Conservation (phyloP, 164 flowering plant species). For the Chimonanthus praecox region DNA sequence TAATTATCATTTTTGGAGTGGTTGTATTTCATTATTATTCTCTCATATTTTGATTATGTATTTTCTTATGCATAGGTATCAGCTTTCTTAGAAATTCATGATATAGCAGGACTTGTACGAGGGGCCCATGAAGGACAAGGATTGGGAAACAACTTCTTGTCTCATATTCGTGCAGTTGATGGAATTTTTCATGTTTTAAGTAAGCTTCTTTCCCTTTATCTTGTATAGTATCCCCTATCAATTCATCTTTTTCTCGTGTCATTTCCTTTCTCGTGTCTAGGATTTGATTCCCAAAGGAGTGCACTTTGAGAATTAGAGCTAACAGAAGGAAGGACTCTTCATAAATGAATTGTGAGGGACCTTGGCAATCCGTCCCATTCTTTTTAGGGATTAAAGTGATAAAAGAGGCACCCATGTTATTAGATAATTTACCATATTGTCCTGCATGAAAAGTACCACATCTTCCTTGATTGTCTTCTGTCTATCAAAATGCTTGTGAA, state of each 20-base stretch:
- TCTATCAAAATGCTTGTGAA: no score
- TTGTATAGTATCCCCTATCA: background rate
- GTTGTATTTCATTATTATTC: background rate
- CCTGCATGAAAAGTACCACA: no score
- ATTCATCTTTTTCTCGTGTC: background rate
- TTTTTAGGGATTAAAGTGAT: no score
- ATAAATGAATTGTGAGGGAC: no score
- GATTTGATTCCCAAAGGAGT: no score
- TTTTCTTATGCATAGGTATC: constrained; percentile 48
- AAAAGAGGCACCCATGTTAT: no score
- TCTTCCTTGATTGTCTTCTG: no score
- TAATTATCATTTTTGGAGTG: background rate
- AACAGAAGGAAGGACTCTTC: no score
- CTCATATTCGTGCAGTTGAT: constrained; percentile 99
- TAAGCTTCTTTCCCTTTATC: constrained; percentile 30
- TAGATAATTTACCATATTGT: no score
- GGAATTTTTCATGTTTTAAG: constrained; percentile 97
- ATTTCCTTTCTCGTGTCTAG: no score
- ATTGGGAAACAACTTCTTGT: constrained; percentile 88
- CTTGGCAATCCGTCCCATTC: no score
- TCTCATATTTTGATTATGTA: background rate
- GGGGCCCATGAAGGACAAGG: constrained; percentile 99
- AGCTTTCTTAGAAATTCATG: constrained; percentile 96
- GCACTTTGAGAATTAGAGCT: no score
- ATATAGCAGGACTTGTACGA: constrained; percentile 94